Base-by-base conservation (phyloP, 1,284 basidiomycete species). In the Erythrobasidium hasegawianum region DNA sequence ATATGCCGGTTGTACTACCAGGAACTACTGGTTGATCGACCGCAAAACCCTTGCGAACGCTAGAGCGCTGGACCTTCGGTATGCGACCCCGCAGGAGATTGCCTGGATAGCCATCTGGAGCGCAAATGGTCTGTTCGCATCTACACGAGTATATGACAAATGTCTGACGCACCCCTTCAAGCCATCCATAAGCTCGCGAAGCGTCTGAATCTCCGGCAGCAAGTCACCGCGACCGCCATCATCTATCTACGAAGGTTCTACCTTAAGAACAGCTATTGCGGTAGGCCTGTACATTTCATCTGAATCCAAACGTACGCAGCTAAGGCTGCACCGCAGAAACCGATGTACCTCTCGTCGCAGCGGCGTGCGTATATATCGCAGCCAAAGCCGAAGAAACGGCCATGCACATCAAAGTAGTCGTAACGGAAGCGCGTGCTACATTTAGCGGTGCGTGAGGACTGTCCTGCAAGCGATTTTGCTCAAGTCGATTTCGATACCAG, bases 351-450 rank as follows among this genome's bases (percentile, higher is more conserved):
- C 81, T 95, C 57, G 92, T 97, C 45, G 86, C 92, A 39, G 87
- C 92, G 0, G 90, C 93, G 0, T 97, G 94, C 78, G 87, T 89
- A 69, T 97, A 97, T 77, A 87, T 97, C 24, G 93, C 95, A 1
- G 90, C 93, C 2, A 98, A 98, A 77, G 90, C 93, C 0, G 95
- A 98, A 75, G 95, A 98, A 77, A 90, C 87, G 0, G 93, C 95
- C 0, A 84, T 94, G 0, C 93, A 96, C 75, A 92, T 97, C 79
- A 96, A 96, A 79, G 88, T 84, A 67, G 86, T 95, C 20, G 86
- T 95, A n/a, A 80, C 85, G 0, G 93, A 96, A 75, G 87, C 92
- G 0, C 83, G 87, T 67, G 76, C 82, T 16, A 79, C 93, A 41
- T 96, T 93, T 76, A 83, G 82, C 68, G 87, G 87, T 90, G 74